These are phyloP conservation scores for Rhizophora apiculata DNA, from an alignment of 345 rosid genomes.

Conservation along the genomic window DNA sequence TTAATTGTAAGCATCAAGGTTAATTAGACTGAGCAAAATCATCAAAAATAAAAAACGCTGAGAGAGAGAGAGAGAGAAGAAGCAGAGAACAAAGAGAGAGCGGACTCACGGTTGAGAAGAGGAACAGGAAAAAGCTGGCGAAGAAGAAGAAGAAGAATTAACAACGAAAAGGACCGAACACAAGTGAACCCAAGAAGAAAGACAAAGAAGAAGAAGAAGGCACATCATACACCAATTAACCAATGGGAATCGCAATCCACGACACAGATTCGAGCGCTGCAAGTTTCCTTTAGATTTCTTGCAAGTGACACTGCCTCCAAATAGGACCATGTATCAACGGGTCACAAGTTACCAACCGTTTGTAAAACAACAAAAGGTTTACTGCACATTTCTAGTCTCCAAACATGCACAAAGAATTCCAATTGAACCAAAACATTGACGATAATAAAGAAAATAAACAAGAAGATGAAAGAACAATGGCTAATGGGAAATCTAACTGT, in stretches of 20 bases:
- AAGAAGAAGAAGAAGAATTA: conserved; percentile 45
- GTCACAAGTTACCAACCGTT: background rate
- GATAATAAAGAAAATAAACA: background rate
- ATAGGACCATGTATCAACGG: background rate
- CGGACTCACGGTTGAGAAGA: conserved; percentile 77
- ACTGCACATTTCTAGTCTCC: background rate
- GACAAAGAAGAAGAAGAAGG: background rate
- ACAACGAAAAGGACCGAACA: conserved; percentile 82
- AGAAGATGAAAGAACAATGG: too few relatives aligned
- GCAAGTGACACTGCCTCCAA: background rate
- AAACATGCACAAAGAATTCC: background rate
- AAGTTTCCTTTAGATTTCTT: background rate
- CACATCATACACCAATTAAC: too few relatives aligned
- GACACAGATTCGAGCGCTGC: background rate
- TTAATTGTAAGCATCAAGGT: background rate
- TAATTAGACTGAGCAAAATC: background rate
- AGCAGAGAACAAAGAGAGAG: background rate
- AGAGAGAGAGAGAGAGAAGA: too few relatives aligned
- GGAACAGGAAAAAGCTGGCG: conserved; percentile 64
- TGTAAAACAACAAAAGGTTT: background rate
- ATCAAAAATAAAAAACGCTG: background rate
- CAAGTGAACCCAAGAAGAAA: conserved; percentile 78
- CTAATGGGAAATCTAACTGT: too few relatives aligned
- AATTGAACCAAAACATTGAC: background rate
- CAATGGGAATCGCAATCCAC: background rate